Conservation (phyloP, 257 asterid species). For the Solanum ossicruentum region DNA sequence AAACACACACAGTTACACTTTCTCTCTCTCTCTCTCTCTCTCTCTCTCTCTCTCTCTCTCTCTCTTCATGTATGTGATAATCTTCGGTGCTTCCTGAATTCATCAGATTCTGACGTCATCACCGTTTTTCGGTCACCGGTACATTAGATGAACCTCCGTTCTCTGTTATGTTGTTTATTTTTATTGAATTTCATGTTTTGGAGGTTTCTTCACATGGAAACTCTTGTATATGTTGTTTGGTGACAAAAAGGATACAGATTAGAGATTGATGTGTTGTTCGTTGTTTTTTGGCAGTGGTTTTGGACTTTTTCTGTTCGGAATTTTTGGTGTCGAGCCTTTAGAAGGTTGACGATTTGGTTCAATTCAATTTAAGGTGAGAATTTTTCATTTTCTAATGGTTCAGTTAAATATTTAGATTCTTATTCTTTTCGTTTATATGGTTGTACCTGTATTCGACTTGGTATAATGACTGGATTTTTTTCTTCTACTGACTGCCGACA, state of each 20-base stretch:
- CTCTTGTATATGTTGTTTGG: not conserved
- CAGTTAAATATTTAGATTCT: not conserved
- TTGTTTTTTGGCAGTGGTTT: not conserved
- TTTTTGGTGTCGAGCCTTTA: not conserved
- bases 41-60: not conserved
- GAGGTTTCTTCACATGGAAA: not conserved
- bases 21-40: not conserved
- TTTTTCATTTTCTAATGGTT: not conserved
- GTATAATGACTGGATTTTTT: not conserved
- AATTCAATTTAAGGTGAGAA: not conserved
- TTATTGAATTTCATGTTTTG: not conserved
- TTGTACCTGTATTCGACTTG: not conserved
- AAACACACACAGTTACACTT: not conserved
- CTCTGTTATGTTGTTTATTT: not conserved
- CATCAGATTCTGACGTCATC: constrained; percentile 1
- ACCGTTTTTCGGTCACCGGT: not conserved
- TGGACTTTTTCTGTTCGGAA: not conserved
- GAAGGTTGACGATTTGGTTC: not conserved
- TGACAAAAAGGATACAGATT: not conserved
- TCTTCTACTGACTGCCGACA: not conserved
- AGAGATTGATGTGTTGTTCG: not conserved
- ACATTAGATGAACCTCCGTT: not conserved
- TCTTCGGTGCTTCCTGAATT: not conserved
- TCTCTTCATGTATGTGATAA: not conserved
- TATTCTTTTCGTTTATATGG: not conserved